A percentile compares a stretch with the other conserved stretches of the same genome.
These are phyloP conservation scores for Myxozyma kluyveri DNA, from an alignment of 805 yeast species.

Conservation along the genomic window DNA sequence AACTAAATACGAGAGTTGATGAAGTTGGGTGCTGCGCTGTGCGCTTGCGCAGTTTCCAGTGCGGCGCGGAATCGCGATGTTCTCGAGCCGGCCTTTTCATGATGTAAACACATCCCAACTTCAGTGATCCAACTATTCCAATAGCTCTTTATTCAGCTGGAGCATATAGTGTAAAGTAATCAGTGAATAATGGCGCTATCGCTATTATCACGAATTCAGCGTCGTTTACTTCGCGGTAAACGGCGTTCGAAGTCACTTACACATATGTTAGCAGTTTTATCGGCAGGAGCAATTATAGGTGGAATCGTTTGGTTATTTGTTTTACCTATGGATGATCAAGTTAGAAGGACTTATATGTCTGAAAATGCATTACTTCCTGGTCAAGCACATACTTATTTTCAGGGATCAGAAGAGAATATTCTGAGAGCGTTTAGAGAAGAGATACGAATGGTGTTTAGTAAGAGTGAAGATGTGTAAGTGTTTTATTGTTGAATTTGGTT, in stretches of 20 bases:
- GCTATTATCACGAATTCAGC: conserved; percentile 1
- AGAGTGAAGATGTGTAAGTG: conserved; percentile 28
- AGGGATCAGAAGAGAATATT: conserved; percentile 93
- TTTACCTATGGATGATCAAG: conserved; percentile 80
- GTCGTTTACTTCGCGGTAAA: conserved; percentile 1
- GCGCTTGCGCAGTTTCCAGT: too few species aligned
- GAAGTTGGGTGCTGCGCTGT: too few species aligned
- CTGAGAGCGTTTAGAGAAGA: conserved; percentile 79
- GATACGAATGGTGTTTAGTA: conserved; percentile 41
- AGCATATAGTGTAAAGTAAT: too few species aligned
- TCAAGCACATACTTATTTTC: conserved; percentile 85
- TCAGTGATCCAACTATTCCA: too few species aligned
- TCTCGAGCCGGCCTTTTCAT: too few species aligned
- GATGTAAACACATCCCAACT: too few species aligned
- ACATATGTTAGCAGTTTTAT: conserved; percentile 5
- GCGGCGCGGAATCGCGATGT: too few species aligned
- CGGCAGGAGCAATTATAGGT: conserved; percentile 5
- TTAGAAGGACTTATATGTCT: conserved; percentile 77
- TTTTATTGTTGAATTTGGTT: background rate
- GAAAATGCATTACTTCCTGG: conserved; percentile 98
- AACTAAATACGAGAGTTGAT: too few species aligned
- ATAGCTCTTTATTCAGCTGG: too few species aligned
- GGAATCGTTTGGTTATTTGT: conserved; percentile 58
- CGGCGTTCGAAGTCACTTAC: conserved; percentile 1
- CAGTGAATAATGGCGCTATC: conserved; percentile 3